Evolutionary conservation across 345 rosid species (phyloP), one percentile per base, ranked within the genome.

Genomic region (Aegle marmelos): DNA sequence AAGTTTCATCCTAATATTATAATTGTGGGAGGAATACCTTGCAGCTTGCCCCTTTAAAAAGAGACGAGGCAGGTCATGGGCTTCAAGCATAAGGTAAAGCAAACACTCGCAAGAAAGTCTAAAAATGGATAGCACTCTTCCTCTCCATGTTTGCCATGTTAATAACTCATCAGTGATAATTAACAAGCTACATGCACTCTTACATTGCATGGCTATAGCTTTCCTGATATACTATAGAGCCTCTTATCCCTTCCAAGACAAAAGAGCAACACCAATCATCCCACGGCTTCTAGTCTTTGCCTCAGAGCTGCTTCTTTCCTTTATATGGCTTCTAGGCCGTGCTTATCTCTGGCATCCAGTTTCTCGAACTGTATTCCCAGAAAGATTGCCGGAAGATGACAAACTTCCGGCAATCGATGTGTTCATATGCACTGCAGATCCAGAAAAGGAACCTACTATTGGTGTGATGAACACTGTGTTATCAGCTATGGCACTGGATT

Each of bases 401-500:
- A 31, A 84, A 19, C 83, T 86, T 37, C 89, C 89, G 1, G 77
- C 83, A 1, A 72, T 88, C 1, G 89, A 88, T 34, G 86, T 86
- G 78, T 80, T 86, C 41, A 78, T 86, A 56, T 85, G 87, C 85
- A 84, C 91, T 1, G 83, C 89, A 8, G 86, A 84, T 57, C 88
- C 84, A 2, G 50, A 53, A 34, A 88, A 73, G 77, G 91, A 86
- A 76, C 89, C 88, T 31, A 77, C 87, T 2, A 14, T 83, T 50
- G 80, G 69, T 57, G 87, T 88, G 56, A 79, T 86, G 84, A 84
- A 78, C 80, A 88, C 88, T 0, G 89, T 82, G 24, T 22, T 88
- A 33, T 88, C 91, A 0, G 88, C 81, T 3, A 81, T 88, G 91
- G 88, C 89, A 0, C 74, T 78, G 10, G 88, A 86, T 33, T 86